Conservation (phyloP, 2,329 filamentous ascomycete genomes). For the Sporothrix brunneoviolacea region DNA sequence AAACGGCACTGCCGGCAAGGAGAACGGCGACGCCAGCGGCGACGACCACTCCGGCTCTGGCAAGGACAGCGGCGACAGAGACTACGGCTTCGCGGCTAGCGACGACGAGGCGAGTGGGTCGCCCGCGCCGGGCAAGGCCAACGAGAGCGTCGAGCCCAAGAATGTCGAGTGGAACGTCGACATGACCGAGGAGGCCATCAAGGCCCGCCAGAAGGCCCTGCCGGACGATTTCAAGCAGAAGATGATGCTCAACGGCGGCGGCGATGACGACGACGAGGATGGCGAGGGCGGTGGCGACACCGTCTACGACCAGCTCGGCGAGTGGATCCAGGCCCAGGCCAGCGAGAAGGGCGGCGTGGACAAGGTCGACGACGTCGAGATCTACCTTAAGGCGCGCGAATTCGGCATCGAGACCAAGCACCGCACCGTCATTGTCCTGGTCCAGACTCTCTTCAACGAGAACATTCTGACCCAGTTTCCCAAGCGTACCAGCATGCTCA, state of each 20-base stretch:
- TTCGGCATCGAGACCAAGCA: slow-evolving; percentile 92
- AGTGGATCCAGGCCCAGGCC: slow-evolving; percentile 77
- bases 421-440: slow-evolving; percentile 83
- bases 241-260: slow-evolving; percentile 70
- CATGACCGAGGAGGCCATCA: slow-evolving; percentile 91
- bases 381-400: slow-evolving; percentile 96
- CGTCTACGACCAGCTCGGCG: slow-evolving; percentile 83
- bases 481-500: slow-evolving; percentile 76
- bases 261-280: slow-evolving; percentile 74
- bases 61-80: slow-evolving; percentile 43
- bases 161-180: slow-evolving; percentile 96
- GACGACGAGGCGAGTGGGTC: slow-evolving; percentile 55
- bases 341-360: slow-evolving; percentile 65
- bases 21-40: slow-evolving; percentile 46
- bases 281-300: slow-evolving; percentile 68
- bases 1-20: slow-evolving; percentile 55
- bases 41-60: slow-evolving; percentile 47
- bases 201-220: slow-evolving; percentile 85
- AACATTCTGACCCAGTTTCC: slow-evolving; percentile 83
- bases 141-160: slow-evolving; percentile 48
- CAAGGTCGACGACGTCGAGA: slow-evolving; percentile 79
- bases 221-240: slow-evolving; percentile 93
- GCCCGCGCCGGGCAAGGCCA: slow-evolving; percentile 37
- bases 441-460: slow-evolving; percentile 89
- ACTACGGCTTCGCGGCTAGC: slow-evolving; percentile 52